Percentiles rank a stretch among this genome's conserved stretches.
Conservation (phyloP, 495 filamentous ascomycete genomes). For the Aspergillus nidulans region DNA sequence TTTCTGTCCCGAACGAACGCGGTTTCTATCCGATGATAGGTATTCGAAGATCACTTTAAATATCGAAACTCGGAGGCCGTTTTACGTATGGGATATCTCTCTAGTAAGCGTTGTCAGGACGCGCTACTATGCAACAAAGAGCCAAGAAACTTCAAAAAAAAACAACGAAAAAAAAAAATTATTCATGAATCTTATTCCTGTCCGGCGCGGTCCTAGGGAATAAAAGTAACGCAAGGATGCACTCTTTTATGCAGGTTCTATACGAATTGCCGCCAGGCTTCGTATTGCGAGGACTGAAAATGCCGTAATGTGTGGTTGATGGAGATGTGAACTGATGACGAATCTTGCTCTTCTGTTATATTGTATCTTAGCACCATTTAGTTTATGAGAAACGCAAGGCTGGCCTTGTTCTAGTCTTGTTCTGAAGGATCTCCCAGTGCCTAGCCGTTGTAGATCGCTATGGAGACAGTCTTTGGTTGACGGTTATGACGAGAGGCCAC, state of each 20-base stretch:
- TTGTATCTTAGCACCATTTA: conserved; percentile 49
- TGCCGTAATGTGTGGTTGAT: conserved; percentile 23
- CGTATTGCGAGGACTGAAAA: conserved; percentile 15
- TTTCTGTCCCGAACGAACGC: conserved; percentile 21
- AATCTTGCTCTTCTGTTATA: conserved; percentile 42
- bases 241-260: conserved; percentile 12
- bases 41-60: not conserved
- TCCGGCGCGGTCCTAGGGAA: conserved; percentile 17
- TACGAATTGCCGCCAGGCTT: conserved; percentile 16
- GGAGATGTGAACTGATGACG: conserved; percentile 31
- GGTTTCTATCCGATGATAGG: conserved; percentile 6
- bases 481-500: not conserved
- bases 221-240: conserved; percentile 10
- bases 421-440: not conserved
- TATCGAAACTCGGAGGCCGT: conserved; percentile 11
- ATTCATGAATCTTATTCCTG: conserved; percentile 18
- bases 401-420: conserved; percentile 24
- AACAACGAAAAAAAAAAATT: conserved; percentile 14
- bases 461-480: no score
- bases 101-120: conserved; percentile 6
- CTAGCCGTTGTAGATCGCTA: not conserved
- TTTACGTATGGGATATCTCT: conserved; percentile 11
- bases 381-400: conserved; percentile 33
- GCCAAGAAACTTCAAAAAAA: conserved; percentile 8
- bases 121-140: conserved; percentile 12